Evolutionary conservation across 2,329 filamentous ascomycete species (phyloP), one percentile per base, ranked within the genome.

Genomic region (Thelonectria olida): DNA sequence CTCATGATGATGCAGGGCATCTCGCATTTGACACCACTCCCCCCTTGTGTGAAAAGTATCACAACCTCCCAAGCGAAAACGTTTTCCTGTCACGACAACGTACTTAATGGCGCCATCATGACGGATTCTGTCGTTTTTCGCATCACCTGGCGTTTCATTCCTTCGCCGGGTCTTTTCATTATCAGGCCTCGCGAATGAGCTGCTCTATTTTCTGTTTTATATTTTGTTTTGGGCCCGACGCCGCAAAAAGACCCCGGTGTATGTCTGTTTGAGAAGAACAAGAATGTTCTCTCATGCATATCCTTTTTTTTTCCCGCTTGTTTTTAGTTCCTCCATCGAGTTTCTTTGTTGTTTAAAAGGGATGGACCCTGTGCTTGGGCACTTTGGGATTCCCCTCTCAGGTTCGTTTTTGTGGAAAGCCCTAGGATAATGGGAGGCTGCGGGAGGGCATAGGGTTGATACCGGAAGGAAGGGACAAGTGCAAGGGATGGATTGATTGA

Each of bases 1-100:
- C 28, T 63, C 20, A 72, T 65, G 69, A 71, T 47, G 69, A 72
- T 72, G 69, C 69, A 64, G 69, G 58, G 67, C 69, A 71, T 71
- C 69, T 70, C 66, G 60, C 66, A 65, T 67, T 34, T 61, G 61
- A 62, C 22, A 25, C 20, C 42, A n/a, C n/a, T n/a, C 15, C 7
- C 31, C 10, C 57, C 62, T 71, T 71, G 67, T 57, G 67, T 67
- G 67, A 63, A 61, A 62, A 61, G 61, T 52, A 71, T 58, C 42
- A 45, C 42, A 20, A 71, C 58, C 6, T 13, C 31, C 15, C 31
- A 60, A 51, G 52, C 62, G 62, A 67, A 42, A 53, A 52, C 51
- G 51, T 50, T 27, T 23, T 47, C 50, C 58, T 34, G 27, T 39
- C 49, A 54, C 45, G 49, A 47, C 45, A n/a, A n/a, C n/a, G n/a